Percentiles rank a stretch among this genome's conserved stretches.
Conservation (phyloP, 2,329 filamentous ascomycete species). For the Ophiostoma tasmaniense region DNA sequence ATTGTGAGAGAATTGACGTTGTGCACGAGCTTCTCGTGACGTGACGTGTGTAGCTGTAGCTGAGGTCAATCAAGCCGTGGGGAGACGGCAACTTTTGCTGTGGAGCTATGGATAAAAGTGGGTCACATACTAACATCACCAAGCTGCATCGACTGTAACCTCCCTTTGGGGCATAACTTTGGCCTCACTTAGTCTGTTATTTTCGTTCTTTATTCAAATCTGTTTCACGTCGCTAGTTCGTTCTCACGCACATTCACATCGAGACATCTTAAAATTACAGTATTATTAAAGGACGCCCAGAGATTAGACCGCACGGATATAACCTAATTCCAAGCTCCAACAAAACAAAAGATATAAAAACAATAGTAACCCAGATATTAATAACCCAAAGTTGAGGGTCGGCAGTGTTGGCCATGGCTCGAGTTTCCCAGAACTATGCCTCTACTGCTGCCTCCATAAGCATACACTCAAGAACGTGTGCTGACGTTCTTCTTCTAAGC, state of each 20-base stretch:
- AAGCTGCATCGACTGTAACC: background rate
- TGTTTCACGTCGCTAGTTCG: too few species aligned
- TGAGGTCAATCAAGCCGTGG: background rate
- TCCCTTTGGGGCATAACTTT: background rate
- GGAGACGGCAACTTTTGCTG: background rate
- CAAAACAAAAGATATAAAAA: background rate
- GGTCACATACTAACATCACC: background rate
- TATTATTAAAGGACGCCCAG: background rate
- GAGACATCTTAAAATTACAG: background rate
- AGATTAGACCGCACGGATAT: background rate
- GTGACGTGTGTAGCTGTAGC: background rate
- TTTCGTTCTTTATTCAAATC: background rate
- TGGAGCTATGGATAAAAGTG: background rate
- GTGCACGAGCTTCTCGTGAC: background rate
- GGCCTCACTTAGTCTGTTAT: background rate
- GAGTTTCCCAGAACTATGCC: background rate
- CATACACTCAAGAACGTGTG: conserved; percentile 8
- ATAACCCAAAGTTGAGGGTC: background rate
- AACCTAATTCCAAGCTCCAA: conserved; percentile 2
- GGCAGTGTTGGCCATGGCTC: background rate
- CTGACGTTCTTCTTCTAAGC: background rate
- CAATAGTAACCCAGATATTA: background rate
- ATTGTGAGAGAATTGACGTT: conserved; percentile 12
- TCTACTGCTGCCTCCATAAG: background rate
- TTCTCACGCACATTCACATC: too few species aligned